Evolutionary conservation across 2,329 filamentous ascomycete species (phyloP).

Genomic region (Xenosphaeropsis pyriputrescens): DNA sequence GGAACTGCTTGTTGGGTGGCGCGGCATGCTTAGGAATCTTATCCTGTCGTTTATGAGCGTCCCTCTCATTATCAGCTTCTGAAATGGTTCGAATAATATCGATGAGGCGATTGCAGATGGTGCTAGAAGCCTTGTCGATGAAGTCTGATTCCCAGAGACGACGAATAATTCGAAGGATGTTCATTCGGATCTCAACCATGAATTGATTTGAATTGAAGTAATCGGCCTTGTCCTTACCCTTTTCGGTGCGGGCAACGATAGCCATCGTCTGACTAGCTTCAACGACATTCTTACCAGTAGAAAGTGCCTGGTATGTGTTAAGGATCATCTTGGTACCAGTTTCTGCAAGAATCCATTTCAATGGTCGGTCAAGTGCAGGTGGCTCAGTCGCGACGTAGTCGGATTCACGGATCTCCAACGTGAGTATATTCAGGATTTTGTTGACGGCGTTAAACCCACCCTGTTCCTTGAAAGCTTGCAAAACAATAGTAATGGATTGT

Average conservation of each 20-base stretch:
- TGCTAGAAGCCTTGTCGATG: slow-evolving; percentile 65
- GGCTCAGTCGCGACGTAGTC: slow-evolving; percentile 23
- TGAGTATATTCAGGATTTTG: slow-evolving; percentile 55
- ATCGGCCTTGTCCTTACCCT: slow-evolving; percentile 39
- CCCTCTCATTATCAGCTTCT: slow-evolving; percentile 59
- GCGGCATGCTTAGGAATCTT: slow-evolving; percentile 17
- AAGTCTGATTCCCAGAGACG: slow-evolving; percentile 77
- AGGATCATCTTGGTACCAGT: slow-evolving; percentile 69
- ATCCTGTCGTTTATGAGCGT: slow-evolving; percentile 47
- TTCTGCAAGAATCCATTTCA: slow-evolving; percentile 25
- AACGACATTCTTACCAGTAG: slow-evolving; percentile 63
- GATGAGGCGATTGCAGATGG: slow-evolving; percentile 65
- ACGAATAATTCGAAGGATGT: slow-evolving; percentile 60
- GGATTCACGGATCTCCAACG: slow-evolving; percentile 33
- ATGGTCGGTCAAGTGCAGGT: slow-evolving; percentile 30
- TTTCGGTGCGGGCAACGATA: slow-evolving; percentile 34
- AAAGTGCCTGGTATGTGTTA: slow-evolving; percentile 63
- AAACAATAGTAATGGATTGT: slow-evolving; percentile 57
- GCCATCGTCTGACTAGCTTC: slow-evolving; percentile 54
- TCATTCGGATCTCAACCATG: slow-evolving; percentile 70
- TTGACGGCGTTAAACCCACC: slow-evolving; percentile 65
- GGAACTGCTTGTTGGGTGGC: no score
- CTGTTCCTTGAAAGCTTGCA: slow-evolving; percentile 75
- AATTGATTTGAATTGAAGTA: slow-evolving; percentile 61
- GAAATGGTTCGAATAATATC: slow-evolving; percentile 72